Evolutionary conservation across 768 basidiomycete genomes (phyloP).

Genomic region (Trichaptum fuscoviolaceum): DNA sequence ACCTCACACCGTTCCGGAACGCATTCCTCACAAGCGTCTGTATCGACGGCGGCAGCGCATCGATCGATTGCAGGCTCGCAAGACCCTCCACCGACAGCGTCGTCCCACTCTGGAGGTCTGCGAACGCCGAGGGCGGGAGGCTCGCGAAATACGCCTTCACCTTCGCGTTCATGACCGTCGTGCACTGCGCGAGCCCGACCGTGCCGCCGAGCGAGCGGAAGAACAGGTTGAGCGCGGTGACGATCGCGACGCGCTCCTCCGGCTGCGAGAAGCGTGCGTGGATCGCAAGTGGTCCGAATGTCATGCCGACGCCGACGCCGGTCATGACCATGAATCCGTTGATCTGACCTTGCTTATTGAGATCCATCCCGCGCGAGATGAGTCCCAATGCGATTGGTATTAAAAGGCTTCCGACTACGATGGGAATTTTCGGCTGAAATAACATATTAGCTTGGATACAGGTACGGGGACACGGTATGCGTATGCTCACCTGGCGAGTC

Average conservation of each 20-base stretch:
- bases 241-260: slow-evolving; percentile 33
- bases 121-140: slow-evolving; percentile 20
- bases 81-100: slow-evolving; percentile 24
- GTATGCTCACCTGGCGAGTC: slow-evolving; percentile 30
- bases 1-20: slow-evolving; percentile 36
- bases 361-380: slow-evolving; percentile 36
- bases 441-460: not conserved
- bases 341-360: slow-evolving; percentile 27
- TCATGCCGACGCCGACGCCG: slow-evolving; percentile 40
- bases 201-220: slow-evolving; percentile 48
- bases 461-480: not conserved
- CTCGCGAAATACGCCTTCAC: slow-evolving; percentile 30
- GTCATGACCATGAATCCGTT: slow-evolving; percentile 41
- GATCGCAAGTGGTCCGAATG: slow-evolving; percentile 31
- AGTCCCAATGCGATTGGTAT: slow-evolving; percentile 38
- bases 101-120: slow-evolving; percentile 25
- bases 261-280: slow-evolving; percentile 44
- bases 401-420: slow-evolving; percentile 33
- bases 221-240: slow-evolving; percentile 40
- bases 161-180: slow-evolving; percentile 40
- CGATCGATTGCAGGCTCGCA: slow-evolving; percentile 31
- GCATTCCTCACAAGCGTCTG: slow-evolving; percentile 34
- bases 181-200: slow-evolving; percentile 48
- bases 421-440: slow-evolving; percentile 35
- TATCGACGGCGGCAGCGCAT: slow-evolving; percentile 29